Evolutionary conservation across 1,284 basidiomycete species (phyloP).

Genomic region (Cystobasidium pallidum): DNA sequence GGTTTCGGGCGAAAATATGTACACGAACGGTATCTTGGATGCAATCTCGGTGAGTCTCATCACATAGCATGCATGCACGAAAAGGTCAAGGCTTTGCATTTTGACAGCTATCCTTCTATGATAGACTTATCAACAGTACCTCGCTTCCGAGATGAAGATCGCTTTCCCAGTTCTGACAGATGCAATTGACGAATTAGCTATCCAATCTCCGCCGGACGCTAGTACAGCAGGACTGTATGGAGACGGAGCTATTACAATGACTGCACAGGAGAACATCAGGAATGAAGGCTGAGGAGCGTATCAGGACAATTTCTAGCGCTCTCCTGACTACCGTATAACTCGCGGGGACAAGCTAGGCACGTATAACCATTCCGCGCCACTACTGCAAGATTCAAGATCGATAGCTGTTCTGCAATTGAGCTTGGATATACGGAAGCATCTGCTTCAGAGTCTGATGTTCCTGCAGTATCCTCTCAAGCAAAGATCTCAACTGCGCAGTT

Average conservation of each 20-base stretch:
- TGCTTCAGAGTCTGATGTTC: not conserved
- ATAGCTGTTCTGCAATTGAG: not conserved
- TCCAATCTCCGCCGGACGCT: not conserved
- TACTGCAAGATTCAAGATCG: not conserved
- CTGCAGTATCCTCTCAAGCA: not conserved
- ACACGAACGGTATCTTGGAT: constrained; percentile 82
- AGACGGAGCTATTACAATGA: not conserved
- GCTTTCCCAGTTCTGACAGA: constrained; percentile 48
- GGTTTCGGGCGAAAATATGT: constrained; percentile 80
- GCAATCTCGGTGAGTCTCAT: constrained; percentile 68
- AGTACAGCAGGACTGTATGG: no score
- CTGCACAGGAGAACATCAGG: not conserved
- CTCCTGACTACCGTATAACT: no score
- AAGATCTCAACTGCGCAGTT: not conserved
- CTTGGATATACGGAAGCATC: not conserved
- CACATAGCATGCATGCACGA: no score
- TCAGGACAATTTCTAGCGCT: no score
- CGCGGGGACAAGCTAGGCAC: no score
- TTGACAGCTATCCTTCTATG: not conserved
- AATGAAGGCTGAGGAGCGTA: no score
- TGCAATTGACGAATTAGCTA: constrained; percentile 16
- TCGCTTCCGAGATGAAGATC: constrained; percentile 46
- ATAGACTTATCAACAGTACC: constrained; percentile 51
- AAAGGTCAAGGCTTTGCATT: no score
- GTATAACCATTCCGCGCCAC: no score